A percentile compares a stretch with the other conserved stretches of the same genome.
Conservation (phyloP, 75 land plant genomes). For the Adiantum capillusveneris region DNA sequence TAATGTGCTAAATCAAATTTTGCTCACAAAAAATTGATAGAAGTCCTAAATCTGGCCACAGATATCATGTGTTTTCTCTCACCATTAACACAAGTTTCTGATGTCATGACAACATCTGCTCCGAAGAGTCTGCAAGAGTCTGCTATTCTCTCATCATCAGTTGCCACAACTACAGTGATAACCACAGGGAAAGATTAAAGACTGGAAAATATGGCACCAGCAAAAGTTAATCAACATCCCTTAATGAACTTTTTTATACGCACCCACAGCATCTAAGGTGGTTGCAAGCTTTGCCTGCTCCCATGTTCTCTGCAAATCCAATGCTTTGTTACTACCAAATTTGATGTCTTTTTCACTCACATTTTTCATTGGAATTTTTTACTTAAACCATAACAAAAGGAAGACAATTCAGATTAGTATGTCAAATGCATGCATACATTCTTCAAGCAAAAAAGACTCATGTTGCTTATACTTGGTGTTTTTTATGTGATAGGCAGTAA, state of each 20-base stretch:
- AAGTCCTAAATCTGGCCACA: no score
- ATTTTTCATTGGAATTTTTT: no score
- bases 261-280: conserved; percentile 73
- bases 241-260: conserved; percentile 2
- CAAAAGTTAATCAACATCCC: not conserved
- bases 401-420: no score
- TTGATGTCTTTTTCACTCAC: no score
- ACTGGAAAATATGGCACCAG: not conserved
- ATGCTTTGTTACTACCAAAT: not conserved
- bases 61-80: not conserved
- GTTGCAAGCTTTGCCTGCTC: conserved; percentile 84
- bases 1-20: no score
- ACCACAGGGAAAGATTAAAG: not conserved
- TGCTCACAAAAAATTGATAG: no score
- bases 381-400: no score
- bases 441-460: no score
- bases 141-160: conserved; percentile 96
- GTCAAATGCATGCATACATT: no score
- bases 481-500: no score
- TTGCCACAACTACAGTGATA: conserved; percentile 64
- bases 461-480: no score
- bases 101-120: conserved; percentile 91
- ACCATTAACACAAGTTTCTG: conserved; percentile 87
- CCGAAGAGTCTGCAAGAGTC: conserved; percentile 87
- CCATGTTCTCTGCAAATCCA: conserved; percentile 73